Evolutionary conservation across 2,329 filamentous ascomycete species (phyloP), one percentile per base, ranked within the genome.

Genomic region (Diaporthe velutina): DNA sequence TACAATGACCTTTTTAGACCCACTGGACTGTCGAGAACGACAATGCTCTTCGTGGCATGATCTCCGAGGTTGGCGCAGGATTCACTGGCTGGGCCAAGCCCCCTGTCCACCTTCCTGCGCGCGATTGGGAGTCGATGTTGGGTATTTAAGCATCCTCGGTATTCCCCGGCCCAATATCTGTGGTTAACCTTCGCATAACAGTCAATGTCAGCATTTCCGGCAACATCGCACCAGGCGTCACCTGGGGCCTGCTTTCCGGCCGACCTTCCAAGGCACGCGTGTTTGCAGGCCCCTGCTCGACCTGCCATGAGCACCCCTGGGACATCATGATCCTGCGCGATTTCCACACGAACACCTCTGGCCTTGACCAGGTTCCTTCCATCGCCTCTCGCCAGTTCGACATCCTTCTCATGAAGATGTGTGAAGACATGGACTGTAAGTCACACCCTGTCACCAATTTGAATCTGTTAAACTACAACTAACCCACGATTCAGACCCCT

Each of bases 11-110:
- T 15, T 15, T 35, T 0, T 15, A 73, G 71, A 73, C 71, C 15
- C n/a, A 4, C 10, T 74, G 68, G 68, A 74, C 67, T n/a, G 68
- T 74, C 15, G 58, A 74, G 73, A 67, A 72, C 28, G 73, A 74
- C 19, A 19, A 42, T 13, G 5, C 7, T 1, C 71, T 70, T n/a
- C 33, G 48, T 10, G 10, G 17, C 2, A 71, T 74, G 67, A 64
- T 72, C 25, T 19, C n/a, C 17, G 38, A 66, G 13, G 68, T 52
- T 30, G 68, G 73, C 38, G 45, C 45, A 6, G 8, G 33, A 5
- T 66, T 66, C 9, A 50, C 45, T 4, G 73, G 73, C n/a, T 40
- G 57, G 15, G 22, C 50, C 22, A 38, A 70, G 10, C 35, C n/a
- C n/a, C 60, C 38, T 9, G 12, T 25, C 17, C 25, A 19, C 1